These are phyloP conservation scores for Apiospora arundinis DNA, from an alignment of 2,329 filamentous ascomycete genomes.

Conservation along the genomic window DNA sequence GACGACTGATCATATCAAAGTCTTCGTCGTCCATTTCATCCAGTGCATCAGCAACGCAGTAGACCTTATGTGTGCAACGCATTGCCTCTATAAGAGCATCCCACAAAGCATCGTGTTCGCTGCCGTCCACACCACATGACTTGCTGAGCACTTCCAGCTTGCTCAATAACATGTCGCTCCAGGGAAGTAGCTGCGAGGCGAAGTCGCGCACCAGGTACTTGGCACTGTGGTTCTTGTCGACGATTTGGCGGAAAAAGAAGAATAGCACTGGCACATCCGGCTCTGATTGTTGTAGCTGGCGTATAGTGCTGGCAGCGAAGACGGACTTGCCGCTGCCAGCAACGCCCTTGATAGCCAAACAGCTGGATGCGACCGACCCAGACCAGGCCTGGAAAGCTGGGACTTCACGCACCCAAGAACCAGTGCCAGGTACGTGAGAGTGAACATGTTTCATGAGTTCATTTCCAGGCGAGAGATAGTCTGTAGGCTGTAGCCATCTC, in stretches of 20 bases:
- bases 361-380: neutral
- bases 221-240: slow-evolving; percentile 43
- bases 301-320: slow-evolving; percentile 36
- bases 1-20: slow-evolving; percentile 41
- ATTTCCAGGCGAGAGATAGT: slow-evolving; percentile 33
- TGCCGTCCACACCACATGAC: slow-evolving; percentile 24
- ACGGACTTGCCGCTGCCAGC: slow-evolving; percentile 43
- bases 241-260: slow-evolving; percentile 49
- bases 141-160: slow-evolving; percentile 29
- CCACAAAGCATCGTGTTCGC: slow-evolving; percentile 39
- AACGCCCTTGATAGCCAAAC: neutral
- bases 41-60: slow-evolving; percentile 50
- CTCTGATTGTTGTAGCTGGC: slow-evolving; percentile 29
- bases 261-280: slow-evolving; percentile 39
- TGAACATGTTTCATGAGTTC: slow-evolving; percentile 43
- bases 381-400: neutral
- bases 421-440: neutral
- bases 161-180: slow-evolving; percentile 39
- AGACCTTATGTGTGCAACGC: slow-evolving; percentile 36
- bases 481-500: slow-evolving; percentile 40
- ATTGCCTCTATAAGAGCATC: slow-evolving; percentile 36
- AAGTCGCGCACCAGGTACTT: slow-evolving; percentile 42
- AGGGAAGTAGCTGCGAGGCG: slow-evolving; percentile 40
- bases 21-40: slow-evolving; percentile 54
- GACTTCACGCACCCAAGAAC: neutral